Base-by-base conservation (phyloP, 2,329 filamentous ascomycete species). In the Ampelomyces quisqualis region DNA sequence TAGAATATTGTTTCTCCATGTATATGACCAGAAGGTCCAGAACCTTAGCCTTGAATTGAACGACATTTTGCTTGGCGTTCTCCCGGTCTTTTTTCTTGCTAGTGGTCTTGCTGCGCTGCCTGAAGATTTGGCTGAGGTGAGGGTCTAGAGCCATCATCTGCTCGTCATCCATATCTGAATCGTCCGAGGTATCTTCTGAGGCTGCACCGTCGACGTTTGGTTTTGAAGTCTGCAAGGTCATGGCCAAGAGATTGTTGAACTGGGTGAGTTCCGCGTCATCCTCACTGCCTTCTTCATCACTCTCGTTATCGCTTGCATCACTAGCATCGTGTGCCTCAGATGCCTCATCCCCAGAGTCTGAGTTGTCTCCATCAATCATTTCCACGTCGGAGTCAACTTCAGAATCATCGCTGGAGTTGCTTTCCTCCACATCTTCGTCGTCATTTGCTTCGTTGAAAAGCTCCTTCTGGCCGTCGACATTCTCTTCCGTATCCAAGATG, bases 21-120 rank as follows among this genome's bases (percentile, higher is more conserved):
- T 89, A 97, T 49, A 93, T 86, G 45, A 86, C 81, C 8, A 97
- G 76, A 1, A 97, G 78, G 61, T 97, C 93, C 4, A 97, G 79
- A 5, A 96, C 85, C 28, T 90, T 86, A 68, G 88, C 88, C 74
- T 98, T 98, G 78, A 98, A 95, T 70, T 91, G 90, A 58, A 95
- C 74, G 62, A 97, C 88, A 14, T 83, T 89, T 54, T 91, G 86
- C 63, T 88, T 93, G 39, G 91, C 90, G 45, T 91, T 86, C 62
- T 88, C 88, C 58, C 86, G 86, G 61, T 93, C 84, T 69, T 90
- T 87, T 72, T 90, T 93, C 62, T 86, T 85, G 64, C 78, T 84
- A 2, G 60, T 62, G 2, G 50, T 53, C 65, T 88, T 84, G 51
- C 80, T 81, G 34, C 84, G 82, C 52, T 90, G 84, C 52, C 84